phyloP scores from a whole-genome alignment of 768 basidiomycete species.

The Macrolepiota fuliginosa region DNA sequence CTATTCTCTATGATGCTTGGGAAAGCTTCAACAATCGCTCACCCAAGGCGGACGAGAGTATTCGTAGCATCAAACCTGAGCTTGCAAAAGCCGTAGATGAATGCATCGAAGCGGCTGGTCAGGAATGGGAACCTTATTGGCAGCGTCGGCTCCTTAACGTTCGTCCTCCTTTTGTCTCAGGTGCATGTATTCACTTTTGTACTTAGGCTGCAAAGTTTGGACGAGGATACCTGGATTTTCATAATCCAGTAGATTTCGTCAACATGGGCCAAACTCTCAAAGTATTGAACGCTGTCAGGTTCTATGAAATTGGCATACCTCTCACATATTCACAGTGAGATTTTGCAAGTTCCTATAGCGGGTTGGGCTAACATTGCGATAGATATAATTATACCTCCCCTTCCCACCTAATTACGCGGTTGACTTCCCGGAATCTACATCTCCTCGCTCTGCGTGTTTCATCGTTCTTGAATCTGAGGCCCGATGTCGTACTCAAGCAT shows the following conservation, averaged over 20 bases:
- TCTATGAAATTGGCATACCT: constrained; percentile 91
- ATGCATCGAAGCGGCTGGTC: constrained; percentile 90
- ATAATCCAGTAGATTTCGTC: constrained; percentile 90
- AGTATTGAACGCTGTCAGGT: constrained; percentile 90
- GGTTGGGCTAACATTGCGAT: constrained; percentile 7
- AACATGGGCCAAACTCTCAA: constrained; percentile 90
- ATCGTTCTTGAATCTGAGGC: constrained; percentile 75
- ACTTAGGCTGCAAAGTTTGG: constrained; percentile 94
- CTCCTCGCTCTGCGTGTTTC: constrained; percentile 92
- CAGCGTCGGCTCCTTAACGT: constrained; percentile 85
- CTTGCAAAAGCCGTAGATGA: constrained; percentile 85
- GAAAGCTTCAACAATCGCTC: constrained; percentile 81
- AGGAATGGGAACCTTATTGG: constrained; percentile 90
- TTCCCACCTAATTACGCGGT: constrained; percentile 72
- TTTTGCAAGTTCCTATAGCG: constrained; percentile 3
- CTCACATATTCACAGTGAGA: constrained; percentile 88
- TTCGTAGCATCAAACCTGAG: constrained; percentile 84
- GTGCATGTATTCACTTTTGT: background rate
- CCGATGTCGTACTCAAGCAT: constrained; percentile 86
- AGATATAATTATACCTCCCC: constrained; percentile 86
- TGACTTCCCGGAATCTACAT: constrained; percentile 87
- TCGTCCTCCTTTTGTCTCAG: constrained; percentile 19
- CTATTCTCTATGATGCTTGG: constrained; percentile 92
- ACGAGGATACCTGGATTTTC: constrained; percentile 87
- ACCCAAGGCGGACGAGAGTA: constrained; percentile 91